A percentile compares a stretch with the other conserved stretches of the same genome.
phyloP scores from a whole-genome alignment of 495 filamentous ascomycete genomes.

The Penicillium antarcticum region DNA sequence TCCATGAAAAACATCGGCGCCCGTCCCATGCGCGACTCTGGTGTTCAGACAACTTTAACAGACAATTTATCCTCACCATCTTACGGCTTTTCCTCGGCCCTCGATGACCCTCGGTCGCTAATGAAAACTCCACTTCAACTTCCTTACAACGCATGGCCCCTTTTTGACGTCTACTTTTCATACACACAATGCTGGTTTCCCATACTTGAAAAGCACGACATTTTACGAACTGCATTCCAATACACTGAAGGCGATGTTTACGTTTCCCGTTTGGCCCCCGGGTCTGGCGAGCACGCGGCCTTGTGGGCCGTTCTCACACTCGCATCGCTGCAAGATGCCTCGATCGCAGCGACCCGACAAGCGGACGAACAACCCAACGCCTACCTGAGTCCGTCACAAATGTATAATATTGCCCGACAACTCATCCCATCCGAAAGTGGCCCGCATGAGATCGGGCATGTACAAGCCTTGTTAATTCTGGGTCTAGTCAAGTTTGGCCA shows the following conservation, averaged over 20 bases:
- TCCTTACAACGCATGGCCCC: slow-evolving; percentile 48
- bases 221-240: slow-evolving; percentile 49
- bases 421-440: slow-evolving; percentile 57
- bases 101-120: slow-evolving; percentile 9
- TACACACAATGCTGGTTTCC: slow-evolving; percentile 75
- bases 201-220: slow-evolving; percentile 66
- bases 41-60: slow-evolving; percentile 20
- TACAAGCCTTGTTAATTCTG: slow-evolving; percentile 61
- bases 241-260: slow-evolving; percentile 39
- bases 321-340: slow-evolving; percentile 46
- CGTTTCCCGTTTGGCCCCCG: slow-evolving; percentile 22
- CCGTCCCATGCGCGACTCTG: slow-evolving; percentile 22
- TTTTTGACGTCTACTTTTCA: slow-evolving; percentile 70
- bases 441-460: slow-evolving; percentile 53
- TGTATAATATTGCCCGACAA: slow-evolving; percentile 53
- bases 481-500: slow-evolving; percentile 56
- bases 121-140: slow-evolving; percentile 26
- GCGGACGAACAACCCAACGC: slow-evolving; percentile 12
- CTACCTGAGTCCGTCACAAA: slow-evolving; percentile 22
- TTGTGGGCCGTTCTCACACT: slow-evolving; percentile 61
- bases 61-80: slow-evolving; percentile 5
- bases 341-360: slow-evolving; percentile 36
- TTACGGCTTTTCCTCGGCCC: not conserved
- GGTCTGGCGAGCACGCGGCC: slow-evolving; percentile 55
- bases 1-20: slow-evolving; percentile 8